Base-by-base conservation (phyloP, 306 rosid genomes). In the Begonia masoniana region DNA sequence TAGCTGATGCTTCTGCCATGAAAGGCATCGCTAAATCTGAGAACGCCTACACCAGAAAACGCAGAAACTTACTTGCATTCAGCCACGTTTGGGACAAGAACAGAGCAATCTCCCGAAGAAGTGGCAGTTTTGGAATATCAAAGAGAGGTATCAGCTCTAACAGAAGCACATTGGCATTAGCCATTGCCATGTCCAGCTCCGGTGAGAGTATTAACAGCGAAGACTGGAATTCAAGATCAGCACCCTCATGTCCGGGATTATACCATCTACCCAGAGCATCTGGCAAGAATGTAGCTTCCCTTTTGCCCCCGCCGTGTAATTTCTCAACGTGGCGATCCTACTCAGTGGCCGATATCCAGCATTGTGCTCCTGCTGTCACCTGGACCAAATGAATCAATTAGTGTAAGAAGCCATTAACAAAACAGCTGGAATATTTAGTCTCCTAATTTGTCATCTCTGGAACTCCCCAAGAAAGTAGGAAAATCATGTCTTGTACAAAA, bases 11-110 rank as follows among this genome's bases (percentile, higher is more conserved):
- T 35, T 83, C 74, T 7, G 61, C 68, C 24, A 45, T 85, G 54
- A 60, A 76, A 57, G 91, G 80, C 13, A 73, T 91, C 45, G 91
- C 67, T 19, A 91, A 91, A 71, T 80, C 91, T 43, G 94, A 76
- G 57, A 82, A 85, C 53, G 91, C 78, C 11, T 83, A 76, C 62
- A 82, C 82, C 56, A 83, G 76, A 58, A 91, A 83, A 60, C 91
- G 88, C 35, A 85, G 82, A 81, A 81, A 85, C 57, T 35, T 76
- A 10, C 60, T 85, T 16, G 84, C 83, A 7, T 74, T 65, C 0
- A 55, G 55, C 60, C 54, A 59, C 2, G 51, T 69, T 11, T 59
- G 24, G 14, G 83, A 69, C 41, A 72, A 74, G 74, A 79, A 76
- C 26, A 66, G 62, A 51, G 9, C 52, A 74, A 64, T 12, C 47